Evolutionary conservation across 2,329 filamentous ascomycete genomes (phyloP), one percentile per base, ranked within the genome.

Genomic region (Alternaria gansuensis): DNA sequence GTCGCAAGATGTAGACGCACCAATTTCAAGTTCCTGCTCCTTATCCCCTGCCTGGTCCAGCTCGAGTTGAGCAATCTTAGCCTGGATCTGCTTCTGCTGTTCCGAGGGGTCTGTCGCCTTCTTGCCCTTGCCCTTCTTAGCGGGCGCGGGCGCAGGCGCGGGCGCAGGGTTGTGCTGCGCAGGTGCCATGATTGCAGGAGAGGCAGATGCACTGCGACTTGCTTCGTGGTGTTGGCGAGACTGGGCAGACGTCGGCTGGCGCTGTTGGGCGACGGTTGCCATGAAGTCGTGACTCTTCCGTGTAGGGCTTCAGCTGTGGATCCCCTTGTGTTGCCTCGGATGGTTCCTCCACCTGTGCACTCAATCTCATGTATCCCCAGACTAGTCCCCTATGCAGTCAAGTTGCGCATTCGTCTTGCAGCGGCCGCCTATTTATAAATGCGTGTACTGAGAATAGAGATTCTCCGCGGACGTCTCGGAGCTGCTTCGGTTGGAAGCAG

Each of bases 11-110:
- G 64, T 43, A 58, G 49, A 78, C 74, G 56, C 70, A 96, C 93
- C 92, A 76, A 99, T 97, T 82, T 98, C 95, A 61, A 90, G 87
- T 80, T 97, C 93, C 79, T 97, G 92, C 69, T 96, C 94, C 79
- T 96, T 97, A 77, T 97, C 93, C 59, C 92, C 92, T 10, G 93
- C 93, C 49, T 90, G 91, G 83, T 97, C 93, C 63, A 92, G 90
- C 78, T 99, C 95, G 59, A 99, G 83, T 81, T 98, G 95, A 23
- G 93, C 94, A 75, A 99, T 97, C 75, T 96, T 92, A 62, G 93
- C 92, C 63, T 93, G 90, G 51, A 99, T 86, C 65, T 97, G 85
- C 79, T 97, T 96, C 62, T 92, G 92, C 45, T 93, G 93, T 79
- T 98, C 95, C 70, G 87, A 91, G 21, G 92, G 90, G 76, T 97